Base-by-base conservation (phyloP, 192 early-diverging fungal genomes). In the Mycoemilia scoparia region DNA sequence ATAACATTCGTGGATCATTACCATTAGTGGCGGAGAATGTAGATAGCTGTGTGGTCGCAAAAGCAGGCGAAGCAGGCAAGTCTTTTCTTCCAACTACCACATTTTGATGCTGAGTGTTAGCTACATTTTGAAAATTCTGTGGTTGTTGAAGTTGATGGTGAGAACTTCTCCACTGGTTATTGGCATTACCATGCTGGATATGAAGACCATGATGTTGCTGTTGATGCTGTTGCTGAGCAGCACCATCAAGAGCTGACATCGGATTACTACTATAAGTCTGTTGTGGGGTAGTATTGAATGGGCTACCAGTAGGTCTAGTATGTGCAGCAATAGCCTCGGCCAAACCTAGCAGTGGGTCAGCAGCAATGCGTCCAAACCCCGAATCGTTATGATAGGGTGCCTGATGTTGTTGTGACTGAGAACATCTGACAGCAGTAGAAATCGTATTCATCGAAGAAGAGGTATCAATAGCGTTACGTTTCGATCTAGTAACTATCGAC, bases 401-500 rank as follows among this genome's bases (percentile, higher is more conserved):
- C 31, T 24, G 24, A 21, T n/a, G 36, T 25, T 10, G 47, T 31
- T 9, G 53, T 25, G 25, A 51, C 36, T 18, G 55, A 38, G 40
- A 10, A 28, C 9, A 28, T 28, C 9, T 9, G 12, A 28, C 9
- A 12, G 9, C 27, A 12, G 9, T 10, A 10, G 9, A 9, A 28
- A 12, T 10, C 9, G 27, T 12, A 12, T 12, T 9, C 27, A 9
- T 28, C 12, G 27, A 28, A 28, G 12, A 10, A 28, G 27, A 10
- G 27, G 9, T 28, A 12, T 28, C 27, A 28, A 10, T 10, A 28
- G 9, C 12, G 27, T 10, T 28, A 28, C 9, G 27, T 28, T 28
- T 12, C 9, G 9, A 9, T 9, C 9, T 10, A 10, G 27, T 9
- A 9, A 28, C 12, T 28, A 9, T 28, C 9, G 27, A 28, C 12